phyloP scores from a whole-genome alignment of 2,329 filamentous ascomycete species.

The Aureobasidium lini region DNA sequence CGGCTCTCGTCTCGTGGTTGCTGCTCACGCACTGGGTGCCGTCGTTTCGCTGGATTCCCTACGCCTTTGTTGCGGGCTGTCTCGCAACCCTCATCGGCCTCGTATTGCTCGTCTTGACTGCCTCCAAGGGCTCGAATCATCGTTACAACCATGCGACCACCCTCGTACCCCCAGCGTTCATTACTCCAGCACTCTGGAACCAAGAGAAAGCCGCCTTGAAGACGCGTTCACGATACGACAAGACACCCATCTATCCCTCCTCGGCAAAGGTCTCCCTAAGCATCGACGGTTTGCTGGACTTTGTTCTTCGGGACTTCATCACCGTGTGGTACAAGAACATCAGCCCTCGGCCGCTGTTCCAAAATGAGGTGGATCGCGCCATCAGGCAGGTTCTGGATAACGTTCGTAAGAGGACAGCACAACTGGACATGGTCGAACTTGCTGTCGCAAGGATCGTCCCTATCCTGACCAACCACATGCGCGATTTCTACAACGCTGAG shows the following conservation, averaged over 20 bases:
- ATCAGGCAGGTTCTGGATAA: constrained; percentile 65
- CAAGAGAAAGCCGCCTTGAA: constrained; percentile 61
- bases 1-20: constrained; percentile 79
- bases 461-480: constrained; percentile 79
- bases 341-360: constrained; percentile 70
- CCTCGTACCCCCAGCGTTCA: constrained; percentile 21
- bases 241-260: constrained; percentile 63
- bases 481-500: constrained; percentile 86
- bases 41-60: constrained; percentile 71
- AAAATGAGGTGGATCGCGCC: constrained; percentile 76
- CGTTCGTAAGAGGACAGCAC: constrained; percentile 63
- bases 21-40: constrained; percentile 78
- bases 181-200: constrained; percentile 49
- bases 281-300: constrained; percentile 68
- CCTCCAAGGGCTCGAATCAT: constrained; percentile 56
- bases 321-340: constrained; percentile 83
- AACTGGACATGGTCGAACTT: constrained; percentile 76
- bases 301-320: constrained; percentile 77
- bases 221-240: constrained; percentile 58
- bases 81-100: constrained; percentile 48
- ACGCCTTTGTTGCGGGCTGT: constrained; percentile 70
- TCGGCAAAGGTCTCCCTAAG: constrained; percentile 72
- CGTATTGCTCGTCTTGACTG: constrained; percentile 54
- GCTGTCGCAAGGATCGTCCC: constrained; percentile 77
- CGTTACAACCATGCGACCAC: constrained; percentile 37